Evolutionary conservation across 306 rosid species (phyloP).

Genomic region (Castanopsis chinensis): DNA sequence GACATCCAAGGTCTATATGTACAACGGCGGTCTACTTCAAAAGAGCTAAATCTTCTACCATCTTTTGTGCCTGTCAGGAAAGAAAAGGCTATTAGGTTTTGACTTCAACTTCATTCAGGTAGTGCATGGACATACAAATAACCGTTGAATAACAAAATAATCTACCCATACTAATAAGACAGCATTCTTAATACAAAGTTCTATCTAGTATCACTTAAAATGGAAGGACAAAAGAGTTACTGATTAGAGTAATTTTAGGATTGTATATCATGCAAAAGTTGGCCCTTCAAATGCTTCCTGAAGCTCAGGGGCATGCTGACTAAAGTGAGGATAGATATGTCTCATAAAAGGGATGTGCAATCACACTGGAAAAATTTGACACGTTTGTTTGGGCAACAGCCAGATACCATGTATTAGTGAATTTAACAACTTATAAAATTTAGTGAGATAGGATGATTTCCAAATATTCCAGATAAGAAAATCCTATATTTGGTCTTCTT

Average conservation of each 20-base stretch:
- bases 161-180: too few relatives aligned
- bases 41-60: conserved; percentile 16
- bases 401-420: neutral
- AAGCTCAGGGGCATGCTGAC: neutral
- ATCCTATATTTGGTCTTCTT: neutral
- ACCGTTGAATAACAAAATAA: neutral
- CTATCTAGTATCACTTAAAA: too few relatives aligned
- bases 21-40: conserved; percentile 30
- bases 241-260: too few relatives aligned
- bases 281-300: too few relatives aligned
- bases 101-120: neutral
- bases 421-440: neutral
- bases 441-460: neutral
- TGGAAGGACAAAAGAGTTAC: too few relatives aligned
- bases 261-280: too few relatives aligned
- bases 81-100: neutral
- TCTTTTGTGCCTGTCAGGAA: conserved; percentile 29
- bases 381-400: too few relatives aligned
- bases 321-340: neutral
- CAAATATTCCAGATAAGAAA: neutral
- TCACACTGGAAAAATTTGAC: neutral
- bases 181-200: too few relatives aligned
- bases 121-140: too few relatives aligned
- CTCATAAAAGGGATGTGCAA: neutral
- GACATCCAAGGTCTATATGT: conserved; percentile 28